phyloP scores from a whole-genome alignment of 371 early-diverging fungal species.

The Syncephalastrum monosporum region DNA sequence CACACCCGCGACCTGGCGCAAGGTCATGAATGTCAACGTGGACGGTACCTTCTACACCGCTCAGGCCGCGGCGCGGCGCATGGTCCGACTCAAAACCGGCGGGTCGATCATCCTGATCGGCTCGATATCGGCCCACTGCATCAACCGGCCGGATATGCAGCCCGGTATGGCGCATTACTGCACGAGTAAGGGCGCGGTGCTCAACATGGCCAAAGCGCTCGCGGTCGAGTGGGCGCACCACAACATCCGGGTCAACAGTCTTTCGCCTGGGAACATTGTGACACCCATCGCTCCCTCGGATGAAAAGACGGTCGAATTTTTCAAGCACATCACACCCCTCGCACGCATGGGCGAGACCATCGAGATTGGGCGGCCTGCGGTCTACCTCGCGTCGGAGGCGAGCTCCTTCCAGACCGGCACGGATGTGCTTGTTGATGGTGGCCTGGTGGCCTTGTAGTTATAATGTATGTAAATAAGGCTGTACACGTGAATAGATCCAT shows the following conservation, averaged over 20 bases:
- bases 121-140: constrained; percentile 24
- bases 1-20: constrained; percentile 24
- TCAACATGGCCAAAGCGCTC: constrained; percentile 26
- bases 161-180: constrained; percentile 25
- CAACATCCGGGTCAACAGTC: constrained; percentile 25
- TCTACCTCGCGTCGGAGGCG: constrained; percentile 28
- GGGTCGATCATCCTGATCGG: constrained; percentile 26
- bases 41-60: constrained; percentile 30
- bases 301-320: constrained; percentile 11
- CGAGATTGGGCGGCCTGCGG: constrained; percentile 25
- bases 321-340: constrained; percentile 18
- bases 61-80: constrained; percentile 29
- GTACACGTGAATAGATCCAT: too few relatives aligned
- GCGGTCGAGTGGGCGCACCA: constrained; percentile 24
- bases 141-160: constrained; percentile 25
- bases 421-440: constrained; percentile 21
- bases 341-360: constrained; percentile 22
- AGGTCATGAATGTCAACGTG: constrained; percentile 26
- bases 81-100: constrained; percentile 18
- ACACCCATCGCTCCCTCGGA: constrained; percentile 27
- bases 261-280: constrained; percentile 28
- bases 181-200: constrained; percentile 22
- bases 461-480: too few relatives aligned
- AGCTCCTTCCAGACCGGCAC: constrained; percentile 27
- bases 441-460: too few relatives aligned